Conservation (phyloP, 2,329 filamentous ascomycete species). For the Stemphylium vesicarium region DNA sequence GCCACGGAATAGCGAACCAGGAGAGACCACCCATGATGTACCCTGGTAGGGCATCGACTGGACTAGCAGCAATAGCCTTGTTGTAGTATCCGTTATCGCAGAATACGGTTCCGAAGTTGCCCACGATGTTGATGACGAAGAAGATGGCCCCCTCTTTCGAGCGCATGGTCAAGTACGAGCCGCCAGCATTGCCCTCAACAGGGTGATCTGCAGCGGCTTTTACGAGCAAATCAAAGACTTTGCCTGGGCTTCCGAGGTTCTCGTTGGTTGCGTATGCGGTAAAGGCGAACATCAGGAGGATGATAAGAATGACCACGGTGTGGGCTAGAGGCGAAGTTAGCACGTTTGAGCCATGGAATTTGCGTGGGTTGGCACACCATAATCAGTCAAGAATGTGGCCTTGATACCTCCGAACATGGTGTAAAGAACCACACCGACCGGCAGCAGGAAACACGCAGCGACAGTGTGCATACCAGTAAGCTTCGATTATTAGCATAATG, state of each 20-base stretch:
- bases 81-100: slow-evolving; percentile 89
- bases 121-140: slow-evolving; percentile 89
- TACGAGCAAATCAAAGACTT: slow-evolving; percentile 79
- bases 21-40: slow-evolving; percentile 85
- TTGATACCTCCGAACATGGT: slow-evolving; percentile 80
- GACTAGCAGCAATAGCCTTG: slow-evolving; percentile 88
- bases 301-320: slow-evolving; percentile 81
- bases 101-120: slow-evolving; percentile 85
- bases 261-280: slow-evolving; percentile 78
- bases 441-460: slow-evolving; percentile 83
- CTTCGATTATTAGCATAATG: slow-evolving; percentile 60
- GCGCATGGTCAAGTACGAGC: slow-evolving; percentile 86
- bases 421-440: slow-evolving; percentile 80
- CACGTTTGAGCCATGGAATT: not conserved
- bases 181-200: slow-evolving; percentile 77
- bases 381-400: slow-evolving; percentile 73
- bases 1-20: slow-evolving; percentile 94
- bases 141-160: slow-evolving; percentile 83
- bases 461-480: slow-evolving; percentile 77
- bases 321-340: slow-evolving; percentile 60
- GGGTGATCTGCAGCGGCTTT: slow-evolving; percentile 73
- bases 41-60: slow-evolving; percentile 83
- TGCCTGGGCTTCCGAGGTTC: slow-evolving; percentile 73
- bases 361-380: slow-evolving; percentile 43
- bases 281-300: slow-evolving; percentile 85